Conservation (phyloP, 768 basidiomycete species). For the Leccinum uliginosum region DNA sequence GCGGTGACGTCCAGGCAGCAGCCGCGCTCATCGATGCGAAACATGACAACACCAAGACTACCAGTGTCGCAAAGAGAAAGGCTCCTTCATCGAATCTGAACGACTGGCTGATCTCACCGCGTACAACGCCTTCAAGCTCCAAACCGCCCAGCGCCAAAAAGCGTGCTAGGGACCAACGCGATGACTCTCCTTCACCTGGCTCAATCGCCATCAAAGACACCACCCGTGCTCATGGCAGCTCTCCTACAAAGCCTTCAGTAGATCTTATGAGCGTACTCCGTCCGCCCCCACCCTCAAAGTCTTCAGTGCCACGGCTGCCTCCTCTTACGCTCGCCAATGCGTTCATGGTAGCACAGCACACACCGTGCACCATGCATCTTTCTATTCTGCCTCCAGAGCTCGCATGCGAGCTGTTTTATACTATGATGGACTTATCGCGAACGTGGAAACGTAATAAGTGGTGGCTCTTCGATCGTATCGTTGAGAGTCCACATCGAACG, state of each 20-base stretch:
- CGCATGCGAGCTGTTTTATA: slow-evolving; percentile 70
- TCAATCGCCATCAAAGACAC: slow-evolving; percentile 15
- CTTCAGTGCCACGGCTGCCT: slow-evolving; percentile 35
- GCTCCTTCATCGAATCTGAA: slow-evolving; percentile 45
- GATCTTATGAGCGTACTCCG: slow-evolving; percentile 57
- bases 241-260: slow-evolving; percentile 30
- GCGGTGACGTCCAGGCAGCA: slow-evolving; percentile 55
- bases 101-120: slow-evolving; percentile 44
- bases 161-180: slow-evolving; percentile 4
- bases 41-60: slow-evolving; percentile 14
- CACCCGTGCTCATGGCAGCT: slow-evolving; percentile 8
- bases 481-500: slow-evolving; percentile 82
- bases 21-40: slow-evolving; percentile 37
- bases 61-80: slow-evolving; percentile 39
- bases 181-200: background rate
- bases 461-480: slow-evolving; percentile 80
- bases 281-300: slow-evolving; percentile 40
- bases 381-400: slow-evolving; percentile 70
- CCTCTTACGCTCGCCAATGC: slow-evolving; percentile 64
- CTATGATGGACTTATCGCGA: slow-evolving; percentile 58
- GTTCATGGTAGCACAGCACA: slow-evolving; percentile 60
- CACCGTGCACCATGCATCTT: slow-evolving; percentile 70
- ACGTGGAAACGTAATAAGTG: slow-evolving; percentile 73
- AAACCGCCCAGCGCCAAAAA: slow-evolving; percentile 20
- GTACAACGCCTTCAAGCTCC: slow-evolving; percentile 17